Evolutionary conservation across 768 basidiomycete genomes (phyloP), one percentile per base, ranked within the genome.

Genomic region (Suillus spraguei): DNA sequence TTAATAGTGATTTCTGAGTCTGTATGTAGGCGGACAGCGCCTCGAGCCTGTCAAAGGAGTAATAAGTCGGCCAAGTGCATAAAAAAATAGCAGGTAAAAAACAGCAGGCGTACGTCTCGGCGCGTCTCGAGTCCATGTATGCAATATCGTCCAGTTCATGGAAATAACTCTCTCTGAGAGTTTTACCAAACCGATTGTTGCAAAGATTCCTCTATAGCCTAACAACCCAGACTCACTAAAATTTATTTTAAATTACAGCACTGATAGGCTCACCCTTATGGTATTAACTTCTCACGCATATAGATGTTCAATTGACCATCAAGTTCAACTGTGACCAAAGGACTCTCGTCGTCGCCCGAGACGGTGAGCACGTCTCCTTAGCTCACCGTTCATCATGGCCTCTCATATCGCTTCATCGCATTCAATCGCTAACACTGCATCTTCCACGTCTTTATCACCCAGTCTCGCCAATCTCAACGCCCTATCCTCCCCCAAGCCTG

Each of bases 11-110:
- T 72, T 76, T 83, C 75, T 92, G 91, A 47, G 83, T 77, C 61
- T 83, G 79, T 65, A 92, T 82, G 75, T 87, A 92, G 55, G 77
- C 77, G 68, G 85, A 82, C 68, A 92, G 87, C 79, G 87, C 88
- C 74, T 88, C 82, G 47, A 75, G 74, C 67, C 74, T 75, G 53
- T 49, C 6, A 24, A 32, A 54, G 20, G 32, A 56, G 49, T 5
- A 33, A 24, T 5, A 14, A 35, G 59, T 65, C 56, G 69, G 67
- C 44, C 9, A 8, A 11, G 32, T 44, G 17, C 17, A 61, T 32
- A n/a, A 24, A 4, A 28, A 46, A 16, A 39, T 28, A 38, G n/a
- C 24, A 16, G 28, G n/a, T n/a, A 14, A 24, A 28, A 54, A 32
- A 32, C 1, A 20, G 59, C 52, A 69, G 17, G 10, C 74, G 64